Evolutionary conservation across 768 basidiomycete species (phyloP).

Genomic region (Suillus discolor): DNA sequence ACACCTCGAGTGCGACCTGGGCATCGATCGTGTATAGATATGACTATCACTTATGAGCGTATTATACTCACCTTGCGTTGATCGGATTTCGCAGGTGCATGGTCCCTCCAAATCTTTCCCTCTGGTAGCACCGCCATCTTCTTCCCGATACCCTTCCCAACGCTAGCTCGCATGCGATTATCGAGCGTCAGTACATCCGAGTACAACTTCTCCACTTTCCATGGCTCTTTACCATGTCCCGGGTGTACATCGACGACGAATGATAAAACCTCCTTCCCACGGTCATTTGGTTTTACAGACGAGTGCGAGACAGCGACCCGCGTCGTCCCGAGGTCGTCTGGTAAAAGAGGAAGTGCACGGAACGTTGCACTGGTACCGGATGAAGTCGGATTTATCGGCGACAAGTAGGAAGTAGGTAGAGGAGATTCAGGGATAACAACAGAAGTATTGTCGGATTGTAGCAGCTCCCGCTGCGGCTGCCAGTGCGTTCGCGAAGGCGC

Average conservation of each 20-base stretch:
- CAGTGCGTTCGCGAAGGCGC: slow-evolving; percentile 25
- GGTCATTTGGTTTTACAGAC: slow-evolving; percentile 85
- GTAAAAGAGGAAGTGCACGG: slow-evolving; percentile 72
- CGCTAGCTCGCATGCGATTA: slow-evolving; percentile 59
- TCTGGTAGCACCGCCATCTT: slow-evolving; percentile 85
- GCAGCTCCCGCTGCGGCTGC: slow-evolving; percentile 23
- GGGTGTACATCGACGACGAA: slow-evolving; percentile 82
- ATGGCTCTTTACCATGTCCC: slow-evolving; percentile 67
- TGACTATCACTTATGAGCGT: slow-evolving; percentile 10
- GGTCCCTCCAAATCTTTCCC: slow-evolving; percentile 93
- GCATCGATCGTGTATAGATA: slow-evolving; percentile 13
- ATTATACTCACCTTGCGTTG: slow-evolving; percentile 78
- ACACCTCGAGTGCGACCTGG: slow-evolving; percentile 78
- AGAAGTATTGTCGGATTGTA: slow-evolving; percentile 22
- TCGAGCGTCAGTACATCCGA: slow-evolving; percentile 92
- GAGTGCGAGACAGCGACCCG: slow-evolving; percentile 74
- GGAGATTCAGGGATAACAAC: slow-evolving; percentile 30
- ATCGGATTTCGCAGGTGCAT: slow-evolving; percentile 95
- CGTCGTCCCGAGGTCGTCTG: slow-evolving; percentile 74
- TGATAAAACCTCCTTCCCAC: slow-evolving; percentile 89
- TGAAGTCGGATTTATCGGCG: slow-evolving; percentile 25
- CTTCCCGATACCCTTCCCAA: slow-evolving; percentile 71
- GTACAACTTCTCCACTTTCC: slow-evolving; percentile 92
- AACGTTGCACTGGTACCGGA: slow-evolving; percentile 46
- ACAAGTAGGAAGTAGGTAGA: slow-evolving; percentile 33